Percentiles rank a stretch among this genome's conserved stretches.
These are phyloP conservation scores for Colletotrichum chrysophilum DNA, from an alignment of 2,329 filamentous ascomycete genomes.

Conservation along the genomic window DNA sequence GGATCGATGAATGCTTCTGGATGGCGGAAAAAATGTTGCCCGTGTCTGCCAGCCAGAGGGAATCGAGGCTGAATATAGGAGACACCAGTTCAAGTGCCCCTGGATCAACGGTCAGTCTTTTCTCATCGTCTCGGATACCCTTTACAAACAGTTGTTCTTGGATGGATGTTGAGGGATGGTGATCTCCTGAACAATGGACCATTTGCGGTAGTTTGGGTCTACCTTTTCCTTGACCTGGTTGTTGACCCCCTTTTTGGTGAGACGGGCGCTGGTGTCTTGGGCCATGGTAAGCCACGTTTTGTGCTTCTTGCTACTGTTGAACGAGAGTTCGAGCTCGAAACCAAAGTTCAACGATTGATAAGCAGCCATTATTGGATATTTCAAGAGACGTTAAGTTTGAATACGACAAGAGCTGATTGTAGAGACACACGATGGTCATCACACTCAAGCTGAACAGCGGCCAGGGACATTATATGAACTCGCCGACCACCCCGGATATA, in stretches of 20 bases:
- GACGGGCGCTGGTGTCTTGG: conserved; percentile 34
- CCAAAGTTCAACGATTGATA: conserved; percentile 31
- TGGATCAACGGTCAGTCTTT: background rate
- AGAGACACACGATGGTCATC: background rate
- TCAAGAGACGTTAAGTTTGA: background rate
- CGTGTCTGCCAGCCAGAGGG: conserved; percentile 33
- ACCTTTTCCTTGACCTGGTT: conserved; percentile 39
- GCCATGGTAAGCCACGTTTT: conserved; percentile 38
- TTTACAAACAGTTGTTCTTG: conserved; percentile 34
- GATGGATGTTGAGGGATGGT: conserved; percentile 36
- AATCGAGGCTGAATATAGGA: conserved; percentile 33
- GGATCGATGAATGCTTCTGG: conserved; percentile 27
- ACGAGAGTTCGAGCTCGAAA: conserved; percentile 42
- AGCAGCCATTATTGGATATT: background rate
- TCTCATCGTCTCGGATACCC: background rate
- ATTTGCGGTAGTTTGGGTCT: conserved; percentile 36
- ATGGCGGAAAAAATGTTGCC: conserved; percentile 34
- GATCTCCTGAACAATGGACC: conserved; percentile 41
- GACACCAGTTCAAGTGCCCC: conserved; percentile 41
- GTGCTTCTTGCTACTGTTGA: conserved; percentile 36
- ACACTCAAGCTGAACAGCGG: background rate
- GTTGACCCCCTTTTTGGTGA: conserved; percentile 33
- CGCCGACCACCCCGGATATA: background rate
- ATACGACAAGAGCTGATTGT: background rate
- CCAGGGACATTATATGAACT: background rate